phyloP scores from a whole-genome alignment of 805 yeast genomes.

The Hanseniaspora clermontiae region DNA sequence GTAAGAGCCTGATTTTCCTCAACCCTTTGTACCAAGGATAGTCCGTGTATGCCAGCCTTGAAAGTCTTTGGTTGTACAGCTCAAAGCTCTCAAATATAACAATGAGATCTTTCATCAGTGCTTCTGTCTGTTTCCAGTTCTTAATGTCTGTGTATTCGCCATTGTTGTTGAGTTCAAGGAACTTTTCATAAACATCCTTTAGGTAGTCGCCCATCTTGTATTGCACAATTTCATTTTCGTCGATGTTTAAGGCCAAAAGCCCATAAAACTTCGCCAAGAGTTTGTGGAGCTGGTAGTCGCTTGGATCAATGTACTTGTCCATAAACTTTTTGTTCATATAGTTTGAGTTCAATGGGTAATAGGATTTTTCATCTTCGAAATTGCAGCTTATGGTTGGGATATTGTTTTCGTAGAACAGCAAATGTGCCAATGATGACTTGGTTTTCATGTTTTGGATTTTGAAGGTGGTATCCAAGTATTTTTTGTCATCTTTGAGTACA shows the following conservation, averaged over 20 bases:
- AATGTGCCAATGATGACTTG: conserved; percentile 40
- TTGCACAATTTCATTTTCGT: conserved; percentile 46
- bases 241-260: conserved; percentile 38
- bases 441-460: conserved; percentile 35
- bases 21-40: conserved; percentile 65
- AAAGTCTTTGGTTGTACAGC: conserved; percentile 34
- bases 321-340: conserved; percentile 51
- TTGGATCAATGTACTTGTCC: conserved; percentile 39
- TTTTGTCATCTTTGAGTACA: neutral
- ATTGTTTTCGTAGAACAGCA: conserved; percentile 55
- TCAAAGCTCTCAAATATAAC: conserved; percentile 29
- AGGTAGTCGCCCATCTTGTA: conserved; percentile 15
- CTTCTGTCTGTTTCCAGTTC: neutral
- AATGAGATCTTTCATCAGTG: neutral
- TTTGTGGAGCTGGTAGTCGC: conserved; percentile 37
- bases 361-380: conserved; percentile 26
- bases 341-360: conserved; percentile 38
- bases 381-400: conserved; percentile 48
- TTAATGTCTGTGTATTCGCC: neutral
- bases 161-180: neutral
- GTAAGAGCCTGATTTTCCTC: conserved; percentile 46
- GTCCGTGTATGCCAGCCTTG: conserved; percentile 43
- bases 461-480: conserved; percentile 19
- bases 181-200: neutral
- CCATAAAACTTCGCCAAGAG: conserved; percentile 50